These are phyloP conservation scores for Haplographium delicatum DNA, from an alignment of 495 filamentous ascomycete genomes.

Conservation along the genomic window DNA sequence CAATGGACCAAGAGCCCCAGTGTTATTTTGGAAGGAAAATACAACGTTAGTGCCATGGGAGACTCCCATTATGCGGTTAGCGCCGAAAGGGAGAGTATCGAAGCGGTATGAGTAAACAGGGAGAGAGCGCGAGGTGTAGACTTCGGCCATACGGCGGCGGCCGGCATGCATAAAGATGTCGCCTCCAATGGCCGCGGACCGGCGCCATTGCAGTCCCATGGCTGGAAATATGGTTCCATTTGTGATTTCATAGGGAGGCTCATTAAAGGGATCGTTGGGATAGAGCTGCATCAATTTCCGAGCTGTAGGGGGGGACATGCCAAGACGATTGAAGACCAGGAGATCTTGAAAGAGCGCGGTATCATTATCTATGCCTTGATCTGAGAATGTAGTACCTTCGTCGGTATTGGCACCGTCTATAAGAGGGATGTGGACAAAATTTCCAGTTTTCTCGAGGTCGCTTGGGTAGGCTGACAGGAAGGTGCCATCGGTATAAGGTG, in stretches of 20 bases:
- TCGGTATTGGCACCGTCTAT: constrained; percentile 45
- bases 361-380: neutral
- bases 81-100: constrained; percentile 43
- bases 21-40: constrained; percentile 56
- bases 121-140: constrained; percentile 32
- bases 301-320: constrained; percentile 26
- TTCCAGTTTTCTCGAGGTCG: constrained; percentile 38
- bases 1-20: constrained; percentile 45
- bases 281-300: constrained; percentile 43
- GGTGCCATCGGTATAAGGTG: constrained; percentile 46
- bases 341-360: constrained; percentile 9
- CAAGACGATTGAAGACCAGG: constrained; percentile 11
- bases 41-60: constrained; percentile 58
- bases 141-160: constrained; percentile 50
- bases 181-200: constrained; percentile 6
- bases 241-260: constrained; percentile 37
- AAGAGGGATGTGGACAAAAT: constrained; percentile 47
- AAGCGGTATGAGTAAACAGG: constrained; percentile 51
- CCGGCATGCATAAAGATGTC: constrained; percentile 52
- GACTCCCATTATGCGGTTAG: constrained; percentile 32
- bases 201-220: constrained; percentile 36
- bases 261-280: constrained; percentile 42
- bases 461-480: constrained; percentile 35
- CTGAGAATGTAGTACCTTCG: constrained; percentile 36
- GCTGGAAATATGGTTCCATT: constrained; percentile 36